Evolutionary conservation across 2,329 filamentous ascomycete species (phyloP), one percentile per base, ranked within the genome.

Genomic region (Pseudogymnoascus sp.): DNA sequence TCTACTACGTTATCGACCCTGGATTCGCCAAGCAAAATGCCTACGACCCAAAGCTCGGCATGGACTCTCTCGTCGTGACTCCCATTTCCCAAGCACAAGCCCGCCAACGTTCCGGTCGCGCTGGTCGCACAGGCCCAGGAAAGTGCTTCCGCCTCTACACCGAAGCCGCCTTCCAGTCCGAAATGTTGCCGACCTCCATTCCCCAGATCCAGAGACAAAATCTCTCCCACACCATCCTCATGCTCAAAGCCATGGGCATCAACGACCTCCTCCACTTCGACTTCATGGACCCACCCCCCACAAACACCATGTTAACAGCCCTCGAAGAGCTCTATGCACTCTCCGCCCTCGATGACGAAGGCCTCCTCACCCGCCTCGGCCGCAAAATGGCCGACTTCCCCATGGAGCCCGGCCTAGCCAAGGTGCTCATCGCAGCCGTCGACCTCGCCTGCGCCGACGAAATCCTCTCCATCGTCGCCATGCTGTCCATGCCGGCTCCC

Each of bases 211-310:
- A 99, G 72, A 83, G 94, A 1, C 91, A 97, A 73, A 99, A 99
- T 70, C 72, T 99, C 60, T 89, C 91, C 0, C 87, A 89, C 68
- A 97, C 93, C 0, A 97, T 99, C 73, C 82, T 99, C 55, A 96
- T 97, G 89, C 83, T 99, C 59, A 99, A 99, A 73, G 94, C 94
- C 0, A 97, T 99, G 92, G 94, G 95, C 2, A 97, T 99, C 74
- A 97, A 99, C 71, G 94, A 99, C 72, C 80, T 99, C 1, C 81
- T 99, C 10, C 92, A 96, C 72, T 99, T 99, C 70, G 93, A 97
- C 75, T 99, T 99, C 70, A 97, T 99, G 93, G 94, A 99, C 70
- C 92, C 94, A 0, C 94, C 94, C 0, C 94, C 94, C 0, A 94
- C 94, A 31, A 97, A 97, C 70, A 97, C 94, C 10, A 97, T 97